These are phyloP conservation scores for Senna tora DNA, from an alignment of 306 rosid genomes.

Conservation along the genomic window DNA sequence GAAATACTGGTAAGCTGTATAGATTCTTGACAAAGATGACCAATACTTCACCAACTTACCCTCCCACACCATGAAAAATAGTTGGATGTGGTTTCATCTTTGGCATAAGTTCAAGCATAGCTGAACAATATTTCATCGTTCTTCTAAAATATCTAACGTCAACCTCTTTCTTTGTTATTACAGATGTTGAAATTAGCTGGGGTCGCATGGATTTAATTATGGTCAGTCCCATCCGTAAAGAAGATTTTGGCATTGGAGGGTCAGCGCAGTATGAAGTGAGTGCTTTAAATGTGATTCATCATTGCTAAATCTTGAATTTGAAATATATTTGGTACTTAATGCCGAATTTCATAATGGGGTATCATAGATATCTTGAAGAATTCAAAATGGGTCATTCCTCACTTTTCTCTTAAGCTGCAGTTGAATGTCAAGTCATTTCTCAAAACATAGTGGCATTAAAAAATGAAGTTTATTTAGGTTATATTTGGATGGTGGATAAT, in stretches of 20 bases:
- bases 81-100: conserved; percentile 1
- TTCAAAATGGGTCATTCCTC: background rate
- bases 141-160: conserved; percentile 13
- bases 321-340: background rate
- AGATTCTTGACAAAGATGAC: background rate
- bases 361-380: background rate
- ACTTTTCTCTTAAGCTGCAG: background rate
- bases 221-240: conserved; percentile 54
- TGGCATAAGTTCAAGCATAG: too few relatives aligned
- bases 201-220: conserved; percentile 52
- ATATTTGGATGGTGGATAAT: background rate
- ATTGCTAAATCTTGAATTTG: conserved; percentile 17
- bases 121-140: conserved; percentile 16
- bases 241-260: conserved; percentile 70
- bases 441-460: background rate
- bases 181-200: conserved; percentile 76
- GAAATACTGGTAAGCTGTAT: conserved; percentile 76
- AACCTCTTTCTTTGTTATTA: conserved; percentile 35
- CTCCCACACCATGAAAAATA: background rate
- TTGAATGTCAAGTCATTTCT: background rate
- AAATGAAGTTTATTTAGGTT: background rate
- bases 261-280: conserved; percentile 77
- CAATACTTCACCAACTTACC: background rate
- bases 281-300: background rate
- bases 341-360: background rate